Evolutionary conservation across 75 land plant species (phyloP).

Genomic region (Chamaecyparis obtusa): DNA sequence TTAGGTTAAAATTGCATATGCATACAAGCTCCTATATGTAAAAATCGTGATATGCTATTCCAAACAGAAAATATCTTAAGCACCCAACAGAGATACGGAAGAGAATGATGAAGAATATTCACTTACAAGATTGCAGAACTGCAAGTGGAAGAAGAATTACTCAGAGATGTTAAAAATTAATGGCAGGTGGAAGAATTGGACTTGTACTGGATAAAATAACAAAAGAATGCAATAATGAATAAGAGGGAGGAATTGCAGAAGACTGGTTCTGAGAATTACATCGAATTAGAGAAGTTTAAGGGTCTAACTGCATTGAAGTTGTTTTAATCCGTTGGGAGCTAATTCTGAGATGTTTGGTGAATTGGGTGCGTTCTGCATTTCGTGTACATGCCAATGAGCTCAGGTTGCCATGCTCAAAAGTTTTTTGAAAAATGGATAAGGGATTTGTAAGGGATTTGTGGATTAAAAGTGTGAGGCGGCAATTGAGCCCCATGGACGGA

Average conservation of each 20-base stretch:
- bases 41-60: background rate
- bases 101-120: background rate
- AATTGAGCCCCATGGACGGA: background rate
- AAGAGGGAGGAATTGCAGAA: background rate
- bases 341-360: background rate
- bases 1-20: background rate
- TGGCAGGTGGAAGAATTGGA: background rate
- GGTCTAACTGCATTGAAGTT: background rate
- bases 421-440: background rate
- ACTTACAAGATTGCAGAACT: conserved; percentile 2
- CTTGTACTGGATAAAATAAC: background rate
- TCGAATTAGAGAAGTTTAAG: background rate
- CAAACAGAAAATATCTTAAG: background rate
- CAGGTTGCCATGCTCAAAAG: background rate
- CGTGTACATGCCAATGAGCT: background rate
- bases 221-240: background rate
- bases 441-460: background rate
- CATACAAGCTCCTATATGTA: background rate
- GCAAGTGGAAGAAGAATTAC: background rate
- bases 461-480: conserved; percentile 11
- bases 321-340: background rate
- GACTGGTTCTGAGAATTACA: background rate
- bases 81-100: background rate
- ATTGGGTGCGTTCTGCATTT: background rate
- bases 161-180: background rate